These are phyloP conservation scores for Ciborinia camelliae DNA, from an alignment of 2,329 filamentous ascomycete species.

Conservation along the genomic window DNA sequence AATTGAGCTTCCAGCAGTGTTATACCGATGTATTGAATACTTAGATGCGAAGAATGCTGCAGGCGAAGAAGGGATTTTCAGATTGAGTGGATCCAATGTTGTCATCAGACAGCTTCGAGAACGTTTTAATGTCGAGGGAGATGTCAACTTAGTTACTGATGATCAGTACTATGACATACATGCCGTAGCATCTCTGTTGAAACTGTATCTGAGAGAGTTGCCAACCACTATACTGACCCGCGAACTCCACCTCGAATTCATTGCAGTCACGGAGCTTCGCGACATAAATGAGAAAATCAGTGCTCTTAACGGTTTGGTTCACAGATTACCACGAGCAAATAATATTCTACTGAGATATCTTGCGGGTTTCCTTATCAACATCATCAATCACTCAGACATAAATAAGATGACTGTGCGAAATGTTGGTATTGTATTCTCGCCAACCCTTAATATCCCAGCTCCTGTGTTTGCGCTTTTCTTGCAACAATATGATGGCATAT, in stretches of 20 bases:
- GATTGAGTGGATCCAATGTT: constrained; percentile 92
- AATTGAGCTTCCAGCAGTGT: constrained; percentile 81
- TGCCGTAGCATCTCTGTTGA: constrained; percentile 88
- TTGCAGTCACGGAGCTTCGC: constrained; percentile 76
- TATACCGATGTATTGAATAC: constrained; percentile 94
- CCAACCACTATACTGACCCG: constrained; percentile 87
- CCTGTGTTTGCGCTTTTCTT: constrained; percentile 92
- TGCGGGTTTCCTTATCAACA: constrained; percentile 83
- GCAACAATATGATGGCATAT: constrained; percentile 84
- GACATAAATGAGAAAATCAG: constrained; percentile 72
- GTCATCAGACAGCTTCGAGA: constrained; percentile 89
- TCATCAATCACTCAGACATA: constrained; percentile 82
- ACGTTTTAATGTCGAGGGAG: constrained; percentile 88
- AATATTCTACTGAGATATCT: constrained; percentile 78
- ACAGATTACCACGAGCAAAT: constrained; percentile 76
- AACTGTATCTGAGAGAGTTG: constrained; percentile 88
- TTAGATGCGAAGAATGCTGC: constrained; percentile 77
- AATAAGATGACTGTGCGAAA: constrained; percentile 99
- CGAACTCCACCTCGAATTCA: constrained; percentile 85
- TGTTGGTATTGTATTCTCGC: constrained; percentile 96
- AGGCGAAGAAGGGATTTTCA: constrained; percentile 91
- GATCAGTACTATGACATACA: constrained; percentile 92
- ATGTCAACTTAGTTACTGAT: constrained; percentile 80
- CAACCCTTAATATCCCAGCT: constrained; percentile 92
- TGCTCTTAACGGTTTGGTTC: constrained; percentile 73